Conservation (phyloP, 2,329 filamentous ascomycete genomes). For the Epichloe brachyelytri region DNA sequence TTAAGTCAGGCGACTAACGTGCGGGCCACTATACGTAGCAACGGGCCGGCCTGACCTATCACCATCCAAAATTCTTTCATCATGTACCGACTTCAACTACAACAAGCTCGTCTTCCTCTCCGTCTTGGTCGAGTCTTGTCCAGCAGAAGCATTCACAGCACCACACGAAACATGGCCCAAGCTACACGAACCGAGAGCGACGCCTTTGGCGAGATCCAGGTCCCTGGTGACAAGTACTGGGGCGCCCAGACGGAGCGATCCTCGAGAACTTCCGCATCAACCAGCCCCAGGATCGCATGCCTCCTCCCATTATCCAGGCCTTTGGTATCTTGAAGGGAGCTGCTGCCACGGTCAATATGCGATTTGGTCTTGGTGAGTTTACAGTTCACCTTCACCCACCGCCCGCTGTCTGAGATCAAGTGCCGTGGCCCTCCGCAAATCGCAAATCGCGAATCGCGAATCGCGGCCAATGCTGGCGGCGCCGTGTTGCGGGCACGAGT, state of each 20-base stretch:
- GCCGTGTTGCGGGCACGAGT: neutral
- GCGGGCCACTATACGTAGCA: no score
- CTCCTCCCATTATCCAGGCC: conserved; percentile 76
- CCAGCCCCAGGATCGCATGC: conserved; percentile 98
- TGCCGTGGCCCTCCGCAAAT: no score
- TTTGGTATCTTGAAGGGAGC: conserved; percentile 97
- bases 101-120: conserved; percentile 1
- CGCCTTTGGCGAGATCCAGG: conserved; percentile 94
- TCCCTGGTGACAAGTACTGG: conserved; percentile 91
- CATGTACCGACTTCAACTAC: neutral
- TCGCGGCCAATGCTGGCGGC: no score
- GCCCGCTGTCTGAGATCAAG: no score
- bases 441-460: no score
- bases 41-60: no score
- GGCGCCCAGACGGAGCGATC: conserved; percentile 95
- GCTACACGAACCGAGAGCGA: conserved; percentile 78
- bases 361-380: conserved; percentile 62
- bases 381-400: no score
- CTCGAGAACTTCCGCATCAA: conserved; percentile 98
- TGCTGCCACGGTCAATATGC: conserved; percentile 90
- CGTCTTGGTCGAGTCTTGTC: neutral
- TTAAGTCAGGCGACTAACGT: no score
- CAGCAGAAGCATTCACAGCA: conserved; percentile 9
- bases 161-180: conserved; percentile 9
- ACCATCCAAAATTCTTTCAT: no score